These are phyloP conservation scores for Clathrospora elynae DNA, from an alignment of 2,329 filamentous ascomycete species.

Conservation along the genomic window DNA sequence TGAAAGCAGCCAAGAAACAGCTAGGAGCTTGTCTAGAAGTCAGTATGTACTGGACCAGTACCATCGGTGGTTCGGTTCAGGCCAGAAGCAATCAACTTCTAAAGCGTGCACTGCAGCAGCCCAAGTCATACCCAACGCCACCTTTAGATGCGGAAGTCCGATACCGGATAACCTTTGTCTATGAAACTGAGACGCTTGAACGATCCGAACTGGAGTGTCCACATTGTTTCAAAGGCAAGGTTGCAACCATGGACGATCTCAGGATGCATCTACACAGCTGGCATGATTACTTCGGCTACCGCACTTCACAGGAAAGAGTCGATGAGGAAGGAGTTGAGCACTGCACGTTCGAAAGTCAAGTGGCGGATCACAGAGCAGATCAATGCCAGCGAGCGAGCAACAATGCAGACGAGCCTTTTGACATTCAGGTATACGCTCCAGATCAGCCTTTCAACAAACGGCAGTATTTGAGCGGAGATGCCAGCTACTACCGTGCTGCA, in stretches of 20 bases:
- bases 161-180: conserved; percentile 19
- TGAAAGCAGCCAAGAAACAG: conserved; percentile 10
- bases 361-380: conserved; percentile 25
- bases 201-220: conserved; percentile 22
- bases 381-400: conserved; percentile 31
- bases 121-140: conserved; percentile 14
- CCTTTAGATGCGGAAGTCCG: conserved; percentile 19
- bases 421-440: conserved; percentile 44
- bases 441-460: conserved; percentile 42
- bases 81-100: conserved; percentile 33
- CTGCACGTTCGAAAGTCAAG: conserved; percentile 25
- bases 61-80: conserved; percentile 18
- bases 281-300: conserved; percentile 45
- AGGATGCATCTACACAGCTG: conserved; percentile 42
- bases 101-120: conserved; percentile 1
- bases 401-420: conserved; percentile 29
- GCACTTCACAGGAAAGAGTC: conserved; percentile 12
- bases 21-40: conserved; percentile 32
- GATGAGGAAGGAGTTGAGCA: conserved; percentile 21
- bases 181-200: conserved; percentile 16
- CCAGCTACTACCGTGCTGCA: conserved; percentile 25
- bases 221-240: conserved; percentile 20
- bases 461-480: conserved; percentile 44
- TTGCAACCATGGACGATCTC: conserved; percentile 29
- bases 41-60: conserved; percentile 28